Base-by-base conservation (phyloP, 1,139 yeast species). In the Lodderomyces orthopsilosis region DNA sequence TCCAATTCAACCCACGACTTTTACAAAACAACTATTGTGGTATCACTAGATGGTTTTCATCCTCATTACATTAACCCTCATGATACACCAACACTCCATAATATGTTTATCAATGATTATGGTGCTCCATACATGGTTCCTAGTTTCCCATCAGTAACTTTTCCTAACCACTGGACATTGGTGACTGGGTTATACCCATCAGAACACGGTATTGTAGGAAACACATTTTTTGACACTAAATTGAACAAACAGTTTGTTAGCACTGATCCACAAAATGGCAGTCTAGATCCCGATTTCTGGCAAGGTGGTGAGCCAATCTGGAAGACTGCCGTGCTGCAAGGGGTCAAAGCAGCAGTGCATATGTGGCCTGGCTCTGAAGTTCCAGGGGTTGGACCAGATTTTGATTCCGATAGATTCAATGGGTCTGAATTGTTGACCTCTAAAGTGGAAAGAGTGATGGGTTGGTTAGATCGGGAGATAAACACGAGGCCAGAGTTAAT, bases 311-410 rank as follows among this genome's bases (percentile, higher is more conserved):
- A 87, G 57, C 95, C 97, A 0, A 61, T 90, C 22, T 90, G 97
- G 97, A 67, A 73, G 37, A 86, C 95, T 0, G 90, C 94, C 0
- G 68, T 69, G 21, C 61, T 61, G n/a, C 86, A 85, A 48, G 83
- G 81, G 1, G 75, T 86, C 4, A 69, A 69, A 12, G 68, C 85
- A 2, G 95, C 94, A 0, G 83, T 88, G n/a, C 96, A 90, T 60
- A 89, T 90, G 96, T 90, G 95, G 95, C 96, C 97, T 0, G 96
- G 96, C 1, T 82, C 90, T 48, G 95, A 88, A 54, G 94, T 84
- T 3, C 75, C 72, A 42, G 70, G 79, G 2, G 67, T 63, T 48
- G 71, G 68, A n/a, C 85, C 85, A 3, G 38, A 38, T 8, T 52
- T 68, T 45, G 74, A 70, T 41, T 79, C 80, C 30, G 93, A 85